phyloP scores from a whole-genome alignment of 164 flowering plant genomes.

The Brasenia schreberi region DNA sequence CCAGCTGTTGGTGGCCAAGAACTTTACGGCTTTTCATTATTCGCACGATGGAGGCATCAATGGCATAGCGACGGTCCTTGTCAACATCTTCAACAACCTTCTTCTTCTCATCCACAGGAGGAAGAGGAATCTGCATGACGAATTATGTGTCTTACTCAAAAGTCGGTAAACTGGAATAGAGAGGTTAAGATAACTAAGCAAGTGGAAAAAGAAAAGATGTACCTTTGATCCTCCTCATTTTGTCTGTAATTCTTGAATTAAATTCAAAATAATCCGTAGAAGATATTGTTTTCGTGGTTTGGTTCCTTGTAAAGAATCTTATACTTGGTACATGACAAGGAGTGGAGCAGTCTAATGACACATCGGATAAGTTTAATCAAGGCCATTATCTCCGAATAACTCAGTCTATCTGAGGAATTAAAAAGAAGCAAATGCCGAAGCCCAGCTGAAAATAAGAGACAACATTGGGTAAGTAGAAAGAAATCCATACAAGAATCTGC shows the following conservation, averaged over 20 bases:
- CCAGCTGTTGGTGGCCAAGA: constrained; percentile 74
- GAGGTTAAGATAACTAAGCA: too few relatives aligned
- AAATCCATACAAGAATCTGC: too few relatives aligned
- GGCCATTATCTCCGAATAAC: constrained; percentile 68
- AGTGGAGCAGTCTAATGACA: constrained; percentile 66
- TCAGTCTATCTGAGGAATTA: constrained; percentile 53
- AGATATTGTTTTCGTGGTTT: constrained; percentile 50
- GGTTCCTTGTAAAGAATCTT: constrained; percentile 81
- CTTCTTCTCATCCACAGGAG: constrained; percentile 83
- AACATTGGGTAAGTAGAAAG: too few relatives aligned
- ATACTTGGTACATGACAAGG: constrained; percentile 81
- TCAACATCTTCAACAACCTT: constrained; percentile 90
- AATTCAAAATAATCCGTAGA: constrained; percentile 64
- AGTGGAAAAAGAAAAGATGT: not conserved
- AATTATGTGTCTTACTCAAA: too few relatives aligned
- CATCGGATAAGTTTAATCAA: constrained; percentile 66
- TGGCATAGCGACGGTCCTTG: constrained; percentile 84
- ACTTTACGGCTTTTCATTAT: constrained; percentile 94
- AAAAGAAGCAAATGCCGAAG: constrained; percentile 69
- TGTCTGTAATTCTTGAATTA: constrained; percentile 80
- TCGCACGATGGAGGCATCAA: constrained; percentile 91
- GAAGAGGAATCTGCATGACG: constrained; percentile 52
- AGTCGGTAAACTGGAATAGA: too few relatives aligned
- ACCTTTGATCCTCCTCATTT: constrained; percentile 92
- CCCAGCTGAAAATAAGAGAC: constrained; percentile 19